Evolutionary conservation across 306 rosid genomes (phyloP).

Genomic region (Sesbania bispinosa): DNA sequence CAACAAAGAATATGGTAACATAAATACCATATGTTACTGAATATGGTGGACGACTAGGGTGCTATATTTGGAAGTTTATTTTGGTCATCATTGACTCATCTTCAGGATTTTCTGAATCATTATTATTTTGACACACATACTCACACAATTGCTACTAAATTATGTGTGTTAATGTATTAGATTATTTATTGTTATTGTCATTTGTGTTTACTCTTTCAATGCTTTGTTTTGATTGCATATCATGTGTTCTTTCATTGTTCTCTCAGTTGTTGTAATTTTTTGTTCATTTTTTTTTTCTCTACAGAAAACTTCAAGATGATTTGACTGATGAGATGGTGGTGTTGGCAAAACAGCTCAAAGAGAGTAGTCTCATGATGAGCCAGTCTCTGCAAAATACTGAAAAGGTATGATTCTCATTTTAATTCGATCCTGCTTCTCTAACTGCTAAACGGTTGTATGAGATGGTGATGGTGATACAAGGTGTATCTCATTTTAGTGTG

Average conservation of each 20-base stretch:
- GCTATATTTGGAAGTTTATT: neutral
- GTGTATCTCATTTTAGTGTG: neutral
- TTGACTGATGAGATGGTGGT: constrained; percentile 96
- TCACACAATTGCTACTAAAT: neutral
- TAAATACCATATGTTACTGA: neutral
- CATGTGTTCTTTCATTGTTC: neutral
- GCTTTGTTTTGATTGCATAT: neutral
- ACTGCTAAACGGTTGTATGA: neutral
- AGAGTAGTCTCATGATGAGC: constrained; percentile 83
- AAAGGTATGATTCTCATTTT: constrained; percentile 48
- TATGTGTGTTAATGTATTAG: neutral
- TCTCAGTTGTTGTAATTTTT: neutral
- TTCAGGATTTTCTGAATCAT: neutral
- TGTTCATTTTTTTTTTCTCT: constrained; percentile 5
- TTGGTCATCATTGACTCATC: neutral
- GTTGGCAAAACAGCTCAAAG: constrained; percentile 89
- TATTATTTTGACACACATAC: neutral
- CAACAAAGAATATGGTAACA: neutral
- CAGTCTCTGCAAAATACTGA: constrained; percentile 72
- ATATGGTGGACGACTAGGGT: neutral
- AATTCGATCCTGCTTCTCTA: neutral
- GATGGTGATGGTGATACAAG: neutral
- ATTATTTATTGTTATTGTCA: neutral
- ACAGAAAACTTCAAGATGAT: constrained; percentile 88
- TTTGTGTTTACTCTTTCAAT: constrained; percentile 12